A percentile compares a stretch with the other conserved stretches of the same genome.
phyloP scores from a whole-genome alignment of 371 early-diverging fungal genomes.

The Lichtheimia ramosa region DNA sequence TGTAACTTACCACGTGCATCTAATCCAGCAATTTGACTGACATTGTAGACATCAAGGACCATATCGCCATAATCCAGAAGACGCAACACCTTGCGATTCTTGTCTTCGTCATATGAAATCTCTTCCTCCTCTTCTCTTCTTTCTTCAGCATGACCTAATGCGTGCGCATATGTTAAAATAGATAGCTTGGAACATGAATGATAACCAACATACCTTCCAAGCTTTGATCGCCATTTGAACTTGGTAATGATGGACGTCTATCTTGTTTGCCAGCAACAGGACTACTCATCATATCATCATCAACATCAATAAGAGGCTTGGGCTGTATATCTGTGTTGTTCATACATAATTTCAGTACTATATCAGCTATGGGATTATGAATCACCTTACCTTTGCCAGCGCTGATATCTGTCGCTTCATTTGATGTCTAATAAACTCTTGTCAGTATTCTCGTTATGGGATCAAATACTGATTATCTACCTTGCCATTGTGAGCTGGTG shows the following conservation, averaged over 20 bases:
- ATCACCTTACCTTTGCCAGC: slow-evolving; percentile 1
- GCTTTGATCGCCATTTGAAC: neutral
- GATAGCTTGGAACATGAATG: too few species aligned
- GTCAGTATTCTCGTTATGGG: neutral
- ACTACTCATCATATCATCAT: slow-evolving; percentile 3
- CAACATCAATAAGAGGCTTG: slow-evolving; percentile 7
- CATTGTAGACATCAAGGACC: slow-evolving; percentile 73
- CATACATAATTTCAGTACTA: neutral
- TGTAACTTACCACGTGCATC: slow-evolving; percentile 59
- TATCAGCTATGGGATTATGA: neutral
- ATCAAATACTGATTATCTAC: neutral
- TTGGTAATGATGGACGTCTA: neutral
- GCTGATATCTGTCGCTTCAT: neutral
- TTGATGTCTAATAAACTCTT: neutral
- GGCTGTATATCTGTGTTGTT: neutral
- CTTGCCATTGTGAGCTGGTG: slow-evolving; percentile 11
- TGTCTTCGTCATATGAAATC: slow-evolving; percentile 66
- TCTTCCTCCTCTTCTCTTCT: slow-evolving; percentile 48
- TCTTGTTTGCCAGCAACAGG: slow-evolving; percentile 2
- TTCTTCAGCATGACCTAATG: slow-evolving; percentile 20
- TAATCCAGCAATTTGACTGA: slow-evolving; percentile 70
- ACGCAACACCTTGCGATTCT: slow-evolving; percentile 71
- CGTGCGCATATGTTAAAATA: neutral
- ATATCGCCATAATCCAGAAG: slow-evolving; percentile 72
- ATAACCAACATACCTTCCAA: too few species aligned